These are phyloP conservation scores for Penicillium ochrochloron DNA, from an alignment of 495 filamentous ascomycete species.

Conservation along the genomic window DNA sequence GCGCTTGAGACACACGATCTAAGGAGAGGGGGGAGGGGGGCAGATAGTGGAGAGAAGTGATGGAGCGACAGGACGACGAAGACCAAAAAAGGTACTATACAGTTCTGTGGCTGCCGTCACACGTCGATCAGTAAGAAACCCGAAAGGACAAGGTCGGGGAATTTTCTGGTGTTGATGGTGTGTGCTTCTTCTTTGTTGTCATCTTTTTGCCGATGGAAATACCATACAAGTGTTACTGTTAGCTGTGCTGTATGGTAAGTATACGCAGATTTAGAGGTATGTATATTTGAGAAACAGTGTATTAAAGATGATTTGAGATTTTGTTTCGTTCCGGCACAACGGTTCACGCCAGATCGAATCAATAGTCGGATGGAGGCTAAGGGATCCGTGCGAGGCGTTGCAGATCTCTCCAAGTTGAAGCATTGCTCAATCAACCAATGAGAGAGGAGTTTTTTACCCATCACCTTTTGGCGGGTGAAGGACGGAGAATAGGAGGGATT, in stretches of 20 bases:
- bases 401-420: constrained; percentile 34
- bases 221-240: neutral
- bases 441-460: neutral
- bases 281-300: neutral
- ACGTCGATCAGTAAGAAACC: constrained; percentile 15
- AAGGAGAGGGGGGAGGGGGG: neutral
- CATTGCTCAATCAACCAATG: neutral
- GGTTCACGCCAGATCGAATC: constrained; percentile 37
- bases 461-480: neutral
- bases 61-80: neutral
- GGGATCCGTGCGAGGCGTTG: constrained; percentile 33
- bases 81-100: neutral
- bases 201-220: neutral
- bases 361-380: constrained; percentile 35
- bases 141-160: constrained; percentile 14
- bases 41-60: constrained; percentile 3
- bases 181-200: constrained; percentile 4
- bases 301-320: constrained; percentile 36
- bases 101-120: constrained; percentile 16
- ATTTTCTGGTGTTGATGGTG: constrained; percentile 6
- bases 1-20: constrained; percentile 3
- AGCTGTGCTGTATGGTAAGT: neutral
- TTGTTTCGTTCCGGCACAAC: constrained; percentile 29
- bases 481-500: constrained; percentile 2
- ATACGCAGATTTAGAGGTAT: neutral